A percentile compares a stretch with the other conserved stretches of the same genome.
Evolutionary conservation across 2,329 filamentous ascomycete genomes (phyloP).

Genomic region (Sporothrix pseudoabietina): DNA sequence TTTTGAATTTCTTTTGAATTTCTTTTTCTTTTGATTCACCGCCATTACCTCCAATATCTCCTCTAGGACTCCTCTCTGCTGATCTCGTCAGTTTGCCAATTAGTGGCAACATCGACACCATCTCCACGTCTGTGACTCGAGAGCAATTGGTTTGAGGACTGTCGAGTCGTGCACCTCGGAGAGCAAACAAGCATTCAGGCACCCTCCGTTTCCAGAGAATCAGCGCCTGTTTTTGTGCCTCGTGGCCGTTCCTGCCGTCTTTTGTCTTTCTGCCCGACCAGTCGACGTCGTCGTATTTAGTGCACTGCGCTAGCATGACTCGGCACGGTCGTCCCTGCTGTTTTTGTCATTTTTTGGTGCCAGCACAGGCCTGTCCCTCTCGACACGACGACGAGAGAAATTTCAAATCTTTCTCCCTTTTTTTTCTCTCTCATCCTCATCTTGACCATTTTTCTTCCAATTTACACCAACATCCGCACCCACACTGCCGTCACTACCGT

Average conservation of each 20-base stretch:
- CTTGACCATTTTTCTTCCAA: not conserved
- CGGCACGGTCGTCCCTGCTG: not conserved
- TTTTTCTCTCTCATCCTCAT: no score
- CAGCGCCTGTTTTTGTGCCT: not conserved
- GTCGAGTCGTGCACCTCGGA: not conserved
- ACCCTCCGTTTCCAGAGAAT: not conserved
- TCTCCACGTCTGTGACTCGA: not conserved
- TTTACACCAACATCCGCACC: not conserved
- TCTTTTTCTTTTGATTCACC: not conserved
- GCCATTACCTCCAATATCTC: not conserved
- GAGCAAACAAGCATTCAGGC: not conserved
- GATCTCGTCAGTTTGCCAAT: not conserved
- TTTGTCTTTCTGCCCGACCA: no score
- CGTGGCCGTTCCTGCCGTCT: not conserved
- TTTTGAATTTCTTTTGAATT: not conserved
- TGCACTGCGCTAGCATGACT: conserved; percentile 13
- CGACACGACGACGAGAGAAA: not conserved
- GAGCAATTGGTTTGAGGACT: not conserved
- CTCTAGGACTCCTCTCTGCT: not conserved
- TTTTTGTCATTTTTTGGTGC: not conserved
- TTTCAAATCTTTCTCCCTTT: not conserved
- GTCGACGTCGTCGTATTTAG: conserved; percentile 8
- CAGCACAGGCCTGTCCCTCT: not conserved
- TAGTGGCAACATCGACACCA: not conserved
- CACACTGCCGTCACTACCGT: not conserved